Base-by-base conservation (phyloP, 2,329 filamentous ascomycete species). In the Cercospora zeae-maydis region DNA sequence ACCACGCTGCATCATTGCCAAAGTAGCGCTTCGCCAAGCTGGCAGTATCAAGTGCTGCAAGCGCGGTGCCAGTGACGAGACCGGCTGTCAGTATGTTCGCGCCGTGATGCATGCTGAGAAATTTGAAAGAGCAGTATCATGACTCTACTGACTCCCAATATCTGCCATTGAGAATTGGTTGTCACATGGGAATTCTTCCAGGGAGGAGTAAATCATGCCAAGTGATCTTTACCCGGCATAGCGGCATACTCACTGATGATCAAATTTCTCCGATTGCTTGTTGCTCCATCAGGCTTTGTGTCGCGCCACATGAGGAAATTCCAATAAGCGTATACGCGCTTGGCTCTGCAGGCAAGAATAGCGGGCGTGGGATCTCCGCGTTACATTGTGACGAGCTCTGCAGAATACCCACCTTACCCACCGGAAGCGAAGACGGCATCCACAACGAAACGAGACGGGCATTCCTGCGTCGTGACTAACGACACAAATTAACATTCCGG, bases 1-100 rank as follows among this genome's bases (percentile, higher is more conserved):
- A 79, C 77, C 77, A 79, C 1, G 76, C 72, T 19, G 75, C 71
- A 65, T 78, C 77, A 31, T 78, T 78, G 54, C 76, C 75, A 58
- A 76, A 79, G 66, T 78, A 76, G 71, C 73, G 67, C 16, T 61
- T 63, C 1, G 71, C 66, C 3, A 76, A 64, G 24, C 63, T 63
- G n/a, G 70, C 58, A 4, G 67, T 70, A 58, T 76, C 70, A 16
- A 77, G 69, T 31, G 67, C 58, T 42, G 61, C 61, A 16, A 61
- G 30, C 8, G 51, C 36, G 16, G 58, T 54, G 34, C 58, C 36
- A 11, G 36, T 37, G 11, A 36, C 16, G 14, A 61, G 27, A 13
- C 58, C 21, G 49, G 21, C 58, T 16, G 51, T 36, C n/a, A 61
- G 36, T 10, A 49, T 47, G 9, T 19, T 24, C 14, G 34, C 21